Percentiles rank a stretch among this genome's conserved stretches.
phyloP scores from a whole-genome alignment of 495 filamentous ascomycete species.

The Neurospora sp. region DNA sequence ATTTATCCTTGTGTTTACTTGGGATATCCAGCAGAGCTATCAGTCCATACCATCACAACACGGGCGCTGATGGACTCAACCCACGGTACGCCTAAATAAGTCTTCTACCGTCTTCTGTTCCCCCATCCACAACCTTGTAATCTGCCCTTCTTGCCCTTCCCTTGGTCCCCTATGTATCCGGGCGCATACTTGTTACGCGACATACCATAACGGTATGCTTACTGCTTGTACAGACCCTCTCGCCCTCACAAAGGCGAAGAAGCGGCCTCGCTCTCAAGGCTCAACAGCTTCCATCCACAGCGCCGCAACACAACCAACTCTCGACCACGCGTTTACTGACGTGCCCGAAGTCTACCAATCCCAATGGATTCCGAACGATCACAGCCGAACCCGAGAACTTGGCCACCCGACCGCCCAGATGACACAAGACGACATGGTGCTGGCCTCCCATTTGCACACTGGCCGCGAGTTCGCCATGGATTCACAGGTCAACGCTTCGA shows the following conservation, averaged over 20 bases:
- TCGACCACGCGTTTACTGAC: slow-evolving; percentile 47
- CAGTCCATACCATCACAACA: neutral
- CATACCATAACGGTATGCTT: slow-evolving; percentile 3
- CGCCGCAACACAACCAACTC: slow-evolving; percentile 53
- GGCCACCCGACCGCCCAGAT: slow-evolving; percentile 26
- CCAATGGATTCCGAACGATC: slow-evolving; percentile 42
- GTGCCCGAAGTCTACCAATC: slow-evolving; percentile 43
- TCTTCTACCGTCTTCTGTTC: neutral
- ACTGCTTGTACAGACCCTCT: slow-evolving; percentile 19
- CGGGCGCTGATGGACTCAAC: slow-evolving; percentile 22
- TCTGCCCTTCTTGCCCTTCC: neutral
- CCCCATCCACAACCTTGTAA: neutral
- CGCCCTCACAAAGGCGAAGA: slow-evolving; percentile 35
- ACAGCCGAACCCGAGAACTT: slow-evolving; percentile 35
- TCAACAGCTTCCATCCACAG: slow-evolving; percentile 79
- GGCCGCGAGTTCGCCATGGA: slow-evolving; percentile 43
- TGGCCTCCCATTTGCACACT: slow-evolving; percentile 46
- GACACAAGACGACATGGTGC: slow-evolving; percentile 59
- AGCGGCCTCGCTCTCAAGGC: slow-evolving; percentile 64
- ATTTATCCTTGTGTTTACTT: neutral
- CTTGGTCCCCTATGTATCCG: neutral
- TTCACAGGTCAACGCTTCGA: slow-evolving; percentile 39
- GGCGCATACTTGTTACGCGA: neutral
- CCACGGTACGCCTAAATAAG: slow-evolving; percentile 17
- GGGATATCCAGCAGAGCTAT: neutral